A percentile compares a stretch with the other conserved stretches of the same genome.
phyloP scores from a whole-genome alignment of 2,329 filamentous ascomycete genomes.

The Alternaria hordeiaustralica region DNA sequence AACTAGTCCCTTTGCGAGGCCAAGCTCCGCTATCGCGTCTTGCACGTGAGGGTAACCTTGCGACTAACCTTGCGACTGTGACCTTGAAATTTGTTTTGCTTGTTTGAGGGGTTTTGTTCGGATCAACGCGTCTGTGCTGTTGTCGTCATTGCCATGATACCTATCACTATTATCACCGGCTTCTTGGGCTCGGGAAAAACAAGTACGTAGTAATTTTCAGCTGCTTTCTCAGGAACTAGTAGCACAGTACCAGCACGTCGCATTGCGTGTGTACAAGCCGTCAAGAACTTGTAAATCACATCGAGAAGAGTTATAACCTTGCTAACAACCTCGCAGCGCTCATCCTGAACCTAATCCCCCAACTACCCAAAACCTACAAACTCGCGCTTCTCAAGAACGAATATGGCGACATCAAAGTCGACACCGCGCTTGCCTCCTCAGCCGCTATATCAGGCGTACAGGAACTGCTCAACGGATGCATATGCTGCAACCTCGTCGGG shows the following conservation, averaged over 20 bases:
- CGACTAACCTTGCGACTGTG: neutral
- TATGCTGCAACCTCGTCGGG: conserved; percentile 98
- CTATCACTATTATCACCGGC: conserved; percentile 93
- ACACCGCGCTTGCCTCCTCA: conserved; percentile 86
- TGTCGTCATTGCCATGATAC: conserved; percentile 59
- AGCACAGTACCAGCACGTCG: neutral
- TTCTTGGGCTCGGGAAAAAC: conserved; percentile 97
- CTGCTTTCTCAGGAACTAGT: neutral
- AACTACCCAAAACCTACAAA: conserved; percentile 85
- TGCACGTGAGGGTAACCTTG: conserved; percentile 4
- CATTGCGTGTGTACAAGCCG: neutral
- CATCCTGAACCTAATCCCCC: conserved; percentile 90
- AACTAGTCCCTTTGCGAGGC: conserved; percentile 6
- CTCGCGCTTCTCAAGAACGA: conserved; percentile 98
- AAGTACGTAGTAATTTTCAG: conserved; percentile 50
- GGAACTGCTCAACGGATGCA: conserved; percentile 95
- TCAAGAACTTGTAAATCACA: neutral
- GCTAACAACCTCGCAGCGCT: conserved; percentile 58
- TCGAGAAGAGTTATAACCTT: neutral
- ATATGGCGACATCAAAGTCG: conserved; percentile 92
- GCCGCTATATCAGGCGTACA: conserved; percentile 86
- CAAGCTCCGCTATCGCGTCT: neutral
- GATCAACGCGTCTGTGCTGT: neutral
- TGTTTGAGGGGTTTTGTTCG: neutral
- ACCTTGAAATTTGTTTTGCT: neutral